Percentiles rank a stretch among this genome's conserved stretches.
These are phyloP conservation scores for Kwoniella dendrophila DNA, from an alignment of 768 basidiomycete genomes.

Conservation along the genomic window DNA sequence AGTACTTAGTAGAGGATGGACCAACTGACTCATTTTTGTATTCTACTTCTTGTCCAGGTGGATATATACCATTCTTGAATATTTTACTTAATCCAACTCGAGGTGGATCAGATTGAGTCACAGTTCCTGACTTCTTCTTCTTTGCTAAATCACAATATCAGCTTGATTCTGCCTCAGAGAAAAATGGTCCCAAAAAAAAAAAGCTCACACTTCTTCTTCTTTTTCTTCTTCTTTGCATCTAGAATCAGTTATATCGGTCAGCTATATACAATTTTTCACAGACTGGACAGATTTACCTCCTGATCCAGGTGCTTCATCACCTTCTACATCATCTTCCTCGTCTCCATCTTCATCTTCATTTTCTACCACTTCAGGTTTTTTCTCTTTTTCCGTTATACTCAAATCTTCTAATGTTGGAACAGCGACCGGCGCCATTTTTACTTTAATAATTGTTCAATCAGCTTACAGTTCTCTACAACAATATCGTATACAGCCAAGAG, in stretches of 20 bases:
- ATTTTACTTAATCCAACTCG: conserved; percentile 84
- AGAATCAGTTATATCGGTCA: not conserved
- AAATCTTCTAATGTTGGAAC: conserved; percentile 20
- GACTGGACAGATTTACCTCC: conserved; percentile 4
- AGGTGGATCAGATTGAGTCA: conserved; percentile 82
- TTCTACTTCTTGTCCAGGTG: conserved; percentile 85
- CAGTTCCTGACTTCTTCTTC: conserved; percentile 62
- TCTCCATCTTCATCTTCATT: conserved; percentile 23
- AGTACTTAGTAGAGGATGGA: not conserved
- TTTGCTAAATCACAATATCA: conserved; percentile 56
- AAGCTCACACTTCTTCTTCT: conserved; percentile 73
- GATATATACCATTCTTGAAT: conserved; percentile 81
- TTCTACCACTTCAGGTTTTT: conserved; percentile 10
- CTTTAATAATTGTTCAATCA: too few relatives aligned
- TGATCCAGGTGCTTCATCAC: conserved; percentile 17
- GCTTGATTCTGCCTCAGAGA: not conserved
- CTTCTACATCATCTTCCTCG: conserved; percentile 31
- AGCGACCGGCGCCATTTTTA: conserved; percentile 20
- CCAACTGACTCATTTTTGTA: conserved; percentile 87
- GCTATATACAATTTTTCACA: not conserved
- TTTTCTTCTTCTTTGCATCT: conserved; percentile 82
- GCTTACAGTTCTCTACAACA: too few relatives aligned
- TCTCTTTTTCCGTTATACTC: conserved; percentile 25
- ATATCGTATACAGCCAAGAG: not conserved
- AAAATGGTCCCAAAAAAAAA: not conserved